A percentile compares a stretch with the other conserved stretches of the same genome.
Conservation (phyloP, 1,139 yeast genomes). For the Geotrichum citri-aurantii region DNA sequence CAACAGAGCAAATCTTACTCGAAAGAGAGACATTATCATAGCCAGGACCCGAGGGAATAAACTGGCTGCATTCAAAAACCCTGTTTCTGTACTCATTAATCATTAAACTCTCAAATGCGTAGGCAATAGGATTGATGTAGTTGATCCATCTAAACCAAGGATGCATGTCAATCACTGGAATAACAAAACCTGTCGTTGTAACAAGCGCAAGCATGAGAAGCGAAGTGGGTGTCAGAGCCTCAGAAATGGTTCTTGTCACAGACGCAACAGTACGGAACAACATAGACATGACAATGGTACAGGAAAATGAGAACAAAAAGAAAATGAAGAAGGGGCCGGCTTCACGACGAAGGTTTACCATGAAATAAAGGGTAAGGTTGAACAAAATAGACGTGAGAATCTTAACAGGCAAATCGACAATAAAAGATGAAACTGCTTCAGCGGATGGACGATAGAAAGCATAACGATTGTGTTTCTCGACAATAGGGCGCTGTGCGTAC, state of each 20-base stretch:
- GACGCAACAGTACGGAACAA: slow-evolving; percentile 70
- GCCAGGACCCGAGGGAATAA: slow-evolving; percentile 49
- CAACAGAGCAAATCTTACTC: slow-evolving; percentile 53
- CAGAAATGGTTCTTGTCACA: slow-evolving; percentile 50
- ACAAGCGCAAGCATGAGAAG: slow-evolving; percentile 53
- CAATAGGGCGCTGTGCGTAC: slow-evolving; percentile 69
- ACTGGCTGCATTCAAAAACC: slow-evolving; percentile 41
- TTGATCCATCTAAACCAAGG: slow-evolving; percentile 81
- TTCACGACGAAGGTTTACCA: slow-evolving; percentile 58
- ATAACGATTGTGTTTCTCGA: slow-evolving; percentile 71
- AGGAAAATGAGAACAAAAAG: slow-evolving; percentile 47
- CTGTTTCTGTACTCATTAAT: slow-evolving; percentile 53
- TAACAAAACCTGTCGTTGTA: slow-evolving; percentile 71
- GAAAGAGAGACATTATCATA: slow-evolving; percentile 40
- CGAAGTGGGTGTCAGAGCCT: slow-evolving; percentile 71
- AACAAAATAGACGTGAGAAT: slow-evolving; percentile 50
- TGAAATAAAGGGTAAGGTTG: slow-evolving; percentile 59
- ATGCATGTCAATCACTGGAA: slow-evolving; percentile 61
- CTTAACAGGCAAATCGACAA: slow-evolving; percentile 65
- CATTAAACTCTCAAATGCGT: slow-evolving; percentile 64
- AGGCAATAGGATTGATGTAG: slow-evolving; percentile 65
- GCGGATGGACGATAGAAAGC: slow-evolving; percentile 76
- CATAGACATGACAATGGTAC: slow-evolving; percentile 64
- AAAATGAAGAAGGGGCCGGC: slow-evolving; percentile 69
- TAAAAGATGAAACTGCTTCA: slow-evolving; percentile 63